Evolutionary conservation across 2,329 filamentous ascomycete genomes (phyloP).

Genomic region (Tolypocladium pustulatum): DNA sequence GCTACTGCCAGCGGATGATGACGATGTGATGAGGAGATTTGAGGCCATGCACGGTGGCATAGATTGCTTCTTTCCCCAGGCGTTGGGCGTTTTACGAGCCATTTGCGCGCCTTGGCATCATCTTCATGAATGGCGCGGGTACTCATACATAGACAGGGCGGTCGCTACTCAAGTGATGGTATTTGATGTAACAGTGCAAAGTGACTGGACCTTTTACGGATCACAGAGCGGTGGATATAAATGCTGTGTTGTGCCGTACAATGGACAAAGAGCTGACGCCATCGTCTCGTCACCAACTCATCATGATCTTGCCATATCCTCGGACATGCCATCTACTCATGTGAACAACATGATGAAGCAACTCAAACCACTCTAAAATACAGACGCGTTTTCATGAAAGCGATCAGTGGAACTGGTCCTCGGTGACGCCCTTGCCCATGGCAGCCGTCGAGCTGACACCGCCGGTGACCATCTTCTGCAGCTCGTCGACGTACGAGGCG

Average conservation of each 20-base stretch:
- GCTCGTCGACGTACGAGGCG: slow-evolving; percentile 85
- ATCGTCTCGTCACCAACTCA: background rate
- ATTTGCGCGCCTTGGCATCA: background rate
- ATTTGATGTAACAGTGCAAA: background rate
- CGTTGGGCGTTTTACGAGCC: background rate
- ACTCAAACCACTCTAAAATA: background rate
- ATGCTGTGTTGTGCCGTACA: background rate
- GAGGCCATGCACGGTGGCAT: background rate
- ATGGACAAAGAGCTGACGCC: background rate
- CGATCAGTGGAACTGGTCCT: slow-evolving; percentile 69
- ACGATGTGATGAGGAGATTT: background rate
- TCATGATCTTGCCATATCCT: background rate
- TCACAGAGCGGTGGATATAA: no score
- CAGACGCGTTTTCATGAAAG: background rate
- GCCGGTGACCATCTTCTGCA: slow-evolving; percentile 94
- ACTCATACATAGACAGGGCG: background rate
- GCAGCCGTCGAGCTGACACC: slow-evolving; percentile 86
- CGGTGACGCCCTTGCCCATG: slow-evolving; percentile 96
- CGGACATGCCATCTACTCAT: background rate
- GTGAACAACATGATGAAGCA: background rate
- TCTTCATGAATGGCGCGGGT: background rate
- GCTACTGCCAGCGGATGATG: background rate
- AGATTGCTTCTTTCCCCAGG: background rate
- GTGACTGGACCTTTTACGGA: background rate
- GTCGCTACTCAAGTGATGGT: background rate